A percentile compares a stretch with the other conserved stretches of the same genome.
These are phyloP conservation scores for Lepiota subincarnata DNA, from an alignment of 768 basidiomycete species.

Conservation along the genomic window DNA sequence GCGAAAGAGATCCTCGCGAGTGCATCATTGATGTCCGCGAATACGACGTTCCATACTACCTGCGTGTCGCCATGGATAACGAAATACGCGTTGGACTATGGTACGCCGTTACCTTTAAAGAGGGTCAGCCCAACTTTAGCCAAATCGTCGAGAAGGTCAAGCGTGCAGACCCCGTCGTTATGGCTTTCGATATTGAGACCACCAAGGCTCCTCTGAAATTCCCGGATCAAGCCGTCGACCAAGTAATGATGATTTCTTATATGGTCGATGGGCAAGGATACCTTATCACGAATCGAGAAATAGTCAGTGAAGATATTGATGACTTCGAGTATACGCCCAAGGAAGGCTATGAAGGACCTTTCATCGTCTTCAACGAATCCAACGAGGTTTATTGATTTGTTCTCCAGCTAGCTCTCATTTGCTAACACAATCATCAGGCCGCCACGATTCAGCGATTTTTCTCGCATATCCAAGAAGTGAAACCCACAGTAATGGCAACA, in stretches of 20 bases:
- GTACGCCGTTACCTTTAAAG: conserved; percentile 84
- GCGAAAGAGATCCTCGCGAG: conserved; percentile 82
- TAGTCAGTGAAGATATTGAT: conserved; percentile 95
- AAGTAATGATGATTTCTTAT: conserved; percentile 99
- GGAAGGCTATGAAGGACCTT: conserved; percentile 96
- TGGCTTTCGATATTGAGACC: conserved; percentile 99
- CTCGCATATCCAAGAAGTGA: conserved; percentile 87
- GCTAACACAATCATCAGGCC: conserved; percentile 41
- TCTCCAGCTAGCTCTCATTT: not conserved
- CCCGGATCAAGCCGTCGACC: conserved; percentile 92
- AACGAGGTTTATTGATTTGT: conserved; percentile 64
- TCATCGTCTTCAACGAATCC: conserved; percentile 90
- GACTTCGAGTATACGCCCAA: conserved; percentile 99
- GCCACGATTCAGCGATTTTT: conserved; percentile 86
- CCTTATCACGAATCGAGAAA: conserved; percentile 96
- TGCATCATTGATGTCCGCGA: conserved; percentile 93
- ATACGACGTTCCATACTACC: conserved; percentile 95
- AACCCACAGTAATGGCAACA: conserved; percentile 95
- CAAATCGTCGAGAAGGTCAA: conserved; percentile 84
- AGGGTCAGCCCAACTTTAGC: conserved; percentile 71
- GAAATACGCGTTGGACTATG: conserved; percentile 97
- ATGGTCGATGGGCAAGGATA: conserved; percentile 99
- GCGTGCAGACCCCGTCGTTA: conserved; percentile 97
- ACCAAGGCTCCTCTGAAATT: conserved; percentile 99
- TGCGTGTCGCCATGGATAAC: conserved; percentile 99